Conservation (phyloP, 805 yeast genomes). For the Candida fluviatilis region DNA sequence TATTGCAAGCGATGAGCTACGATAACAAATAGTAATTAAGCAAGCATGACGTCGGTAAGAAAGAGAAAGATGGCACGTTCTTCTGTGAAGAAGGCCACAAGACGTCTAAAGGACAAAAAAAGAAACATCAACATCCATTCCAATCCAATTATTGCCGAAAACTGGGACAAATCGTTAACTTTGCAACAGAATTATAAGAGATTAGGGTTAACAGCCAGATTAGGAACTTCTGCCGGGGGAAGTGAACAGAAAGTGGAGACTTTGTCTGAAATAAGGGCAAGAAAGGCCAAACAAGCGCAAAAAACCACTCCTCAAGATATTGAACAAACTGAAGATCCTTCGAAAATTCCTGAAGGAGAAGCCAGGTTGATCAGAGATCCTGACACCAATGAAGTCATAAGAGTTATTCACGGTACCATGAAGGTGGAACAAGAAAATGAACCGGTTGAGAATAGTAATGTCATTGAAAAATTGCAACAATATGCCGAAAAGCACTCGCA, state of each 20-base stretch:
- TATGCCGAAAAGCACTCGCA: conserved; percentile 41
- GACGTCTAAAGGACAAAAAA: conserved; percentile 66
- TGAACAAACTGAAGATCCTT: conserved; percentile 46
- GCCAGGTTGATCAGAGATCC: conserved; percentile 73
- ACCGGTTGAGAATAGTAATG: conserved; percentile 42
- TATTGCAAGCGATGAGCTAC: neutral
- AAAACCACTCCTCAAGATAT: conserved; percentile 36
- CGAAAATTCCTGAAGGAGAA: conserved; percentile 69
- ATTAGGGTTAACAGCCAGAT: conserved; percentile 68
- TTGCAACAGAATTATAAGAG: conserved; percentile 81
- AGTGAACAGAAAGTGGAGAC: conserved; percentile 53
- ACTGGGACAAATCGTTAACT: conserved; percentile 86
- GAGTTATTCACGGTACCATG: conserved; percentile 69
- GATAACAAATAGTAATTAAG: neutral
- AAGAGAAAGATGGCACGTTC: conserved; percentile 79
- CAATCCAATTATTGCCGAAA: conserved; percentile 78
- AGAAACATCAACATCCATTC: conserved; percentile 61
- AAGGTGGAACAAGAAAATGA: conserved; percentile 21
- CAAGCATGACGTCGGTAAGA: conserved; percentile 66
- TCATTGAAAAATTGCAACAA: conserved; percentile 66
- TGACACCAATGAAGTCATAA: conserved; percentile 56
- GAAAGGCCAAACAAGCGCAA: conserved; percentile 16
- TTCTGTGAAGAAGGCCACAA: conserved; percentile 63
- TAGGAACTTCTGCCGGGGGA: conserved; percentile 78
- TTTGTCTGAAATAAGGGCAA: conserved; percentile 31